Evolutionary conservation across 2,329 filamentous ascomycete genomes (phyloP).

Genomic region (Pestalotiopsis sp.): DNA sequence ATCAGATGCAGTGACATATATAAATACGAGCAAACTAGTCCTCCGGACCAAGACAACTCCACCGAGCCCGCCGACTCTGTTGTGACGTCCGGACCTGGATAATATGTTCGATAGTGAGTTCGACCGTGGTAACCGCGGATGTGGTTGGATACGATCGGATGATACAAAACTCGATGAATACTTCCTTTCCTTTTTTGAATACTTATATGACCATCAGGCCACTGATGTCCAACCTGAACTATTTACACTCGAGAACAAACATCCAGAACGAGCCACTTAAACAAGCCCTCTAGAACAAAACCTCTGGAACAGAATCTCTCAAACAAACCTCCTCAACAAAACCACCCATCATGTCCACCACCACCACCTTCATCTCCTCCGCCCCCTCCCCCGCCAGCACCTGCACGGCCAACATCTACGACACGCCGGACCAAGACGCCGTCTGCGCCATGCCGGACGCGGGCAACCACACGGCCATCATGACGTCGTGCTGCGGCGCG

Average conservation of each 20-base stretch:
- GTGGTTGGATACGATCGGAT: neutral
- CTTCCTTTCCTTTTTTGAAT: neutral
- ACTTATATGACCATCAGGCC: too few species aligned
- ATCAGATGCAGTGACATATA: too few species aligned
- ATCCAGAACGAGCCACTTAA: too few species aligned
- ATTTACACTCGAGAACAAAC: too few species aligned
- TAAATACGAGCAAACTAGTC: neutral
- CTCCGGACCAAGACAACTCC: neutral
- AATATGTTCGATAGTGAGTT: neutral
- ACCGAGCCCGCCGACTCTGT: neutral
- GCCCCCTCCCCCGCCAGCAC: slow-evolving; percentile 25
- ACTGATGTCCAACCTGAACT: too few species aligned
- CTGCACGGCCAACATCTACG: slow-evolving; percentile 31
- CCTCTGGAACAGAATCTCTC: too few species aligned
- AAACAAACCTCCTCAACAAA: neutral
- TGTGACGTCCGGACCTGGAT: neutral
- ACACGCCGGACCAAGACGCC: slow-evolving; percentile 46
- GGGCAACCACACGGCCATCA: slow-evolving; percentile 43
- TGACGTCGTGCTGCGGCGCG: slow-evolving; percentile 47
- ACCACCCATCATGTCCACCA: neutral
- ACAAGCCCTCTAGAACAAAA: too few species aligned
- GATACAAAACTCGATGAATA: neutral
- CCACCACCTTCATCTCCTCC: slow-evolving; percentile 18
- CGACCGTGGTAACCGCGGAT: neutral
- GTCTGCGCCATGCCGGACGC: slow-evolving; percentile 45